Evolutionary conservation across 108 stramenopile genomes (phyloP), one percentile per base, ranked within the genome.

Genomic region (Bacterosira constricta): DNA sequence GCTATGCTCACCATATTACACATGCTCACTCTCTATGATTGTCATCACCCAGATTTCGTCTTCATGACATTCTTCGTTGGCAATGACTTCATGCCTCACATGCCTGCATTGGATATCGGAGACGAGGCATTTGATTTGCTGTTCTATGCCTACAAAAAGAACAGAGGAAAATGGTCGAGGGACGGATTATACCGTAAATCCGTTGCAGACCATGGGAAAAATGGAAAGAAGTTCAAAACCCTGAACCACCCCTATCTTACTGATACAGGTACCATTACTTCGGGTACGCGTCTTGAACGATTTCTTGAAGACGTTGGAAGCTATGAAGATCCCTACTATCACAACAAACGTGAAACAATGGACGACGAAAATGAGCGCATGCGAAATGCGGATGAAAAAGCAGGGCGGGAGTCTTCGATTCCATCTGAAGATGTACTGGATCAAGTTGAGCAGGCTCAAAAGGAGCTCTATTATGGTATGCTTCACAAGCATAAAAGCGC

Each of bases 11-110:
- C n/a, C n/a, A n/a, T n/a, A n/a, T n/a, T n/a, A n/a, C n/a, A n/a
- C n/a, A n/a, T n/a, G n/a, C n/a, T n/a, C n/a, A n/a, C n/a, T n/a
- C n/a, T n/a, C n/a, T n/a, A n/a, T n/a, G n/a, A n/a, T n/a, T n/a
- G n/a, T n/a, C n/a, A n/a, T n/a, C n/a, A n/a, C n/a, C n/a, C n/a
- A n/a, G 99, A 99, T 57, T 99, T 98, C 71, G 98, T 99, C 6
- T 95, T 99, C 73, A 90, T 99, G 90, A 98, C 97, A 45, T 93
- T 98, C 52, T 86, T 99, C 51, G 96, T 98, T 11, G 99, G 99
- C 37, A 99, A 99, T 79, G 99, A 99, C 61, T 99, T 99, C 83
- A 75, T 99, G 41, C 99, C 99, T 17, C 96, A 97, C 82, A 88
- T 98, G 90, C 98, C 98, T 25, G 95, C 96, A 29, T 65, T 99